phyloP scores from a whole-genome alignment of 495 filamentous ascomycete species.

The Talaromyces ruber region DNA sequence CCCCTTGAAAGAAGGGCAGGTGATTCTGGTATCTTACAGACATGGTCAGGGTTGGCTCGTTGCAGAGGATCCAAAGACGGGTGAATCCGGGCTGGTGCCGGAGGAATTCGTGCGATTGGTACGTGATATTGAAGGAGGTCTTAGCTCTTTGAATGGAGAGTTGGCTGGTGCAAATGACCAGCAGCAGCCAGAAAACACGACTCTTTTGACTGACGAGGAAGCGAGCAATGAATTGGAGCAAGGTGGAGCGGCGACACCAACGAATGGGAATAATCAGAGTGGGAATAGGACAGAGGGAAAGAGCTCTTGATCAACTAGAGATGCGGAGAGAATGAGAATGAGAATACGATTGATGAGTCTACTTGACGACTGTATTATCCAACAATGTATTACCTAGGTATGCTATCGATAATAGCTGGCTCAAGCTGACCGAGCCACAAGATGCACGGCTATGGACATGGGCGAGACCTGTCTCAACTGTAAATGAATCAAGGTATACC shows the following conservation, averaged over 20 bases:
- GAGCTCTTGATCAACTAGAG: neutral
- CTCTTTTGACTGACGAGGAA: neutral
- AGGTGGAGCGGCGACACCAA: constrained; percentile 23
- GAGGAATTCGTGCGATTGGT: constrained; percentile 94
- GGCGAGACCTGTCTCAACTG: neutral
- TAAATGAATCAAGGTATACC: neutral
- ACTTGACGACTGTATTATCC: neutral
- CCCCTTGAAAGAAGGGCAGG: constrained; percentile 84
- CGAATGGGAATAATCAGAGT: constrained; percentile 16
- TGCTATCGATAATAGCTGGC: neutral
- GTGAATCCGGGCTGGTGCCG: constrained; percentile 80
- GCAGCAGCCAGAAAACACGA: constrained; percentile 8
- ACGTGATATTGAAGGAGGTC: constrained; percentile 76
- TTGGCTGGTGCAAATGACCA: neutral
- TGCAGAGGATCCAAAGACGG: constrained; percentile 90
- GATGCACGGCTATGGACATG: neutral
- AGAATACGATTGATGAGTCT: neutral
- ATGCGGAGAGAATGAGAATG: neutral
- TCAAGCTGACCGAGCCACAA: neutral
- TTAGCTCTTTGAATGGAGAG: constrained; percentile 40
- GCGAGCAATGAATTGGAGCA: constrained; percentile 10
- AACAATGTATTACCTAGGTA: neutral
- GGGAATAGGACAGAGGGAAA: neutral
- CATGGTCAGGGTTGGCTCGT: constrained; percentile 97
- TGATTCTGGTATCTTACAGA: constrained; percentile 92